These are phyloP conservation scores for Russula vinacea DNA, from an alignment of 768 basidiomycete species.

Conservation along the genomic window DNA sequence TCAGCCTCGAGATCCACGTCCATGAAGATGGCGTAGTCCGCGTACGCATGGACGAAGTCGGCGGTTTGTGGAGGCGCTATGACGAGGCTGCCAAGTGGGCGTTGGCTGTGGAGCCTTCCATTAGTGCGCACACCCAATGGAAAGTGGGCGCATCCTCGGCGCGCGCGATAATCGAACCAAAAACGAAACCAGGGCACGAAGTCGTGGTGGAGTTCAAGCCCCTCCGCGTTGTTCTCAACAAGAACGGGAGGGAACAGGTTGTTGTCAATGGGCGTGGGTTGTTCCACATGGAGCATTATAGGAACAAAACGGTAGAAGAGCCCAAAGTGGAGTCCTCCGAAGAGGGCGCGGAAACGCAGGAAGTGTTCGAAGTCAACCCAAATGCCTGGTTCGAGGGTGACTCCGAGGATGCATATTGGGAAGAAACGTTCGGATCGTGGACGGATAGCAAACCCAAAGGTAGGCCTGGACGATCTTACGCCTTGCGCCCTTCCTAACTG, in stretches of 20 bases:
- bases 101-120: constrained; percentile 64
- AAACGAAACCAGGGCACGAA: constrained; percentile 50
- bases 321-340: constrained; percentile 47
- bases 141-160: constrained; percentile 60
- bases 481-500: constrained; percentile 6
- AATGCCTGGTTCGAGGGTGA: constrained; percentile 88
- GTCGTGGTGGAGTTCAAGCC: constrained; percentile 73
- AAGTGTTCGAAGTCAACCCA: constrained; percentile 51
- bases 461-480: constrained; percentile 35
- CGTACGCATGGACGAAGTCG: constrained; percentile 89
- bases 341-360: constrained; percentile 44
- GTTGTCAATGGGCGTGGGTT: constrained; percentile 86
- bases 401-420: constrained; percentile 80
- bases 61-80: constrained; percentile 77
- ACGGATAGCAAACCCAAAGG: constrained; percentile 96
- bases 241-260: constrained; percentile 77
- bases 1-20: constrained; percentile 76
- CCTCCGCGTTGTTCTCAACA: constrained; percentile 66
- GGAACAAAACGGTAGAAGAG: constrained; percentile 52
- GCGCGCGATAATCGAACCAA: constrained; percentile 61
- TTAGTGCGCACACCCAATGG: constrained; percentile 63
- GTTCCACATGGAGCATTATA: constrained; percentile 98
- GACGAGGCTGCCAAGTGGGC: constrained; percentile 93
- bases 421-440: constrained; percentile 83
- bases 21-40: constrained; percentile 86